These are phyloP conservation scores for Alloascoidea africana DNA, from an alignment of 805 yeast species.

Conservation along the genomic window DNA sequence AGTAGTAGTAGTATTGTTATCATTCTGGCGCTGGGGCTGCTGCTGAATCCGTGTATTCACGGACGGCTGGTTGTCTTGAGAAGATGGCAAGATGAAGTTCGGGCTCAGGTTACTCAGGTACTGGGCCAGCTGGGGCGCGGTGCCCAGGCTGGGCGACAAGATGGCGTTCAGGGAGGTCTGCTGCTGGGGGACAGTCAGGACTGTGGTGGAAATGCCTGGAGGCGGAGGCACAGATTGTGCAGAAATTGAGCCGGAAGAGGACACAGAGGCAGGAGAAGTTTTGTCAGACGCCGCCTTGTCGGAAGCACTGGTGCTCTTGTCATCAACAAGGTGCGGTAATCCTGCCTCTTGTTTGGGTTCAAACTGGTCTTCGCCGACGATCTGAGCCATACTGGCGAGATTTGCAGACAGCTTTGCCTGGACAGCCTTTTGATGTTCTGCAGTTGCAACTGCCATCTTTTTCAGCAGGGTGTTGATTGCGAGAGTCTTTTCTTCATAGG, in stretches of 20 bases:
- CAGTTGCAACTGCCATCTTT: conserved; percentile 5
- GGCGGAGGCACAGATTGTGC: neutral
- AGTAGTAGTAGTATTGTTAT: neutral
- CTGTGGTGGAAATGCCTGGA: neutral
- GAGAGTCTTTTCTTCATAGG: conserved; percentile 21
- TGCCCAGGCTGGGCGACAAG: too few species aligned
- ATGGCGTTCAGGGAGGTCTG: neutral
- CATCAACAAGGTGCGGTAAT: too few species aligned
- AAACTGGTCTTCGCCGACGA: neutral
- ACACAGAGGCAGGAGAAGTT: too few species aligned
- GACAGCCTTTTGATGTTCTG: neutral
- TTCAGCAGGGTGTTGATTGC: conserved; percentile 20
- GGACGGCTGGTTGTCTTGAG: neutral
- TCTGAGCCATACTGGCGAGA: too few species aligned
- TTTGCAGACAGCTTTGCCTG: neutral
- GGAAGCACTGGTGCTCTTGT: too few species aligned
- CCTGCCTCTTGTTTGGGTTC: neutral
- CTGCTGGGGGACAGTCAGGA: neutral
- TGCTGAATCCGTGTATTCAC: conserved; percentile 2
- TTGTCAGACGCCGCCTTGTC: too few species aligned
- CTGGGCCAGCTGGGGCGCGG: too few species aligned
- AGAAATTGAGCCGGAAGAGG: too few species aligned
- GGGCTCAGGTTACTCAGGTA: too few species aligned
- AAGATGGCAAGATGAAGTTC: neutral
- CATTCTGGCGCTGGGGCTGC: too few species aligned